These are phyloP conservation scores for Scheffersomyces coipomensis DNA, from an alignment of 805 yeast genomes.

Conservation along the genomic window DNA sequence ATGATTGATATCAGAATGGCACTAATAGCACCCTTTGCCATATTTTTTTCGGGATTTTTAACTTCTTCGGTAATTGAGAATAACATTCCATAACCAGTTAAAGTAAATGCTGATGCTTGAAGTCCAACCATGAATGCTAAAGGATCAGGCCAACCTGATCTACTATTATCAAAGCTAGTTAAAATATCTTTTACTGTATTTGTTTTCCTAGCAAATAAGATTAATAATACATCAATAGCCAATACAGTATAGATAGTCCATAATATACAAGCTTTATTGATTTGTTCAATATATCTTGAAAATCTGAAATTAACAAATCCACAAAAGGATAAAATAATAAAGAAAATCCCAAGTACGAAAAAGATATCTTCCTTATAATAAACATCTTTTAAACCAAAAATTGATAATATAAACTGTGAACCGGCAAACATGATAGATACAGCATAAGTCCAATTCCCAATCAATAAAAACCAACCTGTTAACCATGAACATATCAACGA, in stretches of 20 bases:
- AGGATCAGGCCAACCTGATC: slow-evolving; percentile 75
- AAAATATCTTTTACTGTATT: slow-evolving; percentile 60
- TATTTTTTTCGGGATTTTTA: slow-evolving; percentile 65
- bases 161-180: slow-evolving; percentile 64
- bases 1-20: slow-evolving; percentile 63
- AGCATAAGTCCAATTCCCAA: slow-evolving; percentile 79
- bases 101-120: slow-evolving; percentile 74
- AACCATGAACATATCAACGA: slow-evolving; percentile 68
- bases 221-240: slow-evolving; percentile 60
- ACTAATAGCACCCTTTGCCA: slow-evolving; percentile 69
- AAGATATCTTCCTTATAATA: slow-evolving; percentile 57
- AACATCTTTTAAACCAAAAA: slow-evolving; percentile 60
- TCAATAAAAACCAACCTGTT: slow-evolving; percentile 71
- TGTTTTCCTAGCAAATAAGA: slow-evolving; percentile 57
- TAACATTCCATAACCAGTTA: slow-evolving; percentile 81
- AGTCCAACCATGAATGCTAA: slow-evolving; percentile 75
- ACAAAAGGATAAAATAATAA: slow-evolving; percentile 53
- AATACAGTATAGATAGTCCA: slow-evolving; percentile 75
- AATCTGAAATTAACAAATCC: slow-evolving; percentile 64
- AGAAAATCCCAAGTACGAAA: slow-evolving; percentile 56
- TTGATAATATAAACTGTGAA: slow-evolving; percentile 66
- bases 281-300: slow-evolving; percentile 57
- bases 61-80: slow-evolving; percentile 85
- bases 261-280: slow-evolving; percentile 66
- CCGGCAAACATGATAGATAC: slow-evolving; percentile 75